A percentile compares a stretch with the other conserved stretches of the same genome.
These are phyloP conservation scores for Fusarium pseudocircinatum DNA, from an alignment of 2,329 filamentous ascomycete genomes.

Conservation along the genomic window DNA sequence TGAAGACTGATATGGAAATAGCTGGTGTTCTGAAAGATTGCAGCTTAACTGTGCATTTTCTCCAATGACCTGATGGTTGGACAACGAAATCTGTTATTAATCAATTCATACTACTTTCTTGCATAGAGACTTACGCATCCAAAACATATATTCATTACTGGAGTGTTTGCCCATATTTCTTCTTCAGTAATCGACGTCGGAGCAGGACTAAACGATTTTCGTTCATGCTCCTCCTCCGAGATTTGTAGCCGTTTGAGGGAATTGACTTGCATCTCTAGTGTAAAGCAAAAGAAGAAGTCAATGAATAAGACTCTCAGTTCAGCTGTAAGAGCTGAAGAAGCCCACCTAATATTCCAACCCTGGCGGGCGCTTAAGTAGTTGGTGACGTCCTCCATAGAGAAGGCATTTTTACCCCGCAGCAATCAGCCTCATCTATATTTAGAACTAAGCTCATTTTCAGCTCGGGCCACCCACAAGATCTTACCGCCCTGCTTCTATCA, in stretches of 20 bases:
- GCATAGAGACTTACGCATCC: background rate
- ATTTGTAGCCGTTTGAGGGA: accelerated
- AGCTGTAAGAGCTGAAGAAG: background rate
- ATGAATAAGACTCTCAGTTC: accelerated
- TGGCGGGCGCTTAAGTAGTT: background rate
- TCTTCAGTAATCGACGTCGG: background rate
- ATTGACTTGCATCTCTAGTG: accelerated
- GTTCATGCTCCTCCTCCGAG: background rate
- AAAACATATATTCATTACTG: accelerated
- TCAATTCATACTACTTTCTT: too few relatives aligned
- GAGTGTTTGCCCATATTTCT: background rate
- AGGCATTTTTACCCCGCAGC: background rate
- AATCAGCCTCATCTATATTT: background rate
- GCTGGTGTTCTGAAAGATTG: background rate
- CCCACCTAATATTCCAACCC: background rate
- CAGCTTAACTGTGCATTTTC: background rate
- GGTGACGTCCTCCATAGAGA: accelerated
- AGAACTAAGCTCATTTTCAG: background rate
- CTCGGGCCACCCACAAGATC: background rate
- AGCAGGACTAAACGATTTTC: background rate
- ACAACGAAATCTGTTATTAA: too few relatives aligned
- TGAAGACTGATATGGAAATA: background rate
- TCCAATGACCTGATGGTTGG: background rate
- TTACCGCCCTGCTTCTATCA: background rate
- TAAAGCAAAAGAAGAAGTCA: accelerated